Conservation (phyloP, 2,329 filamentous ascomycete species). For the Dryadomyces quercus-mongolicae region DNA sequence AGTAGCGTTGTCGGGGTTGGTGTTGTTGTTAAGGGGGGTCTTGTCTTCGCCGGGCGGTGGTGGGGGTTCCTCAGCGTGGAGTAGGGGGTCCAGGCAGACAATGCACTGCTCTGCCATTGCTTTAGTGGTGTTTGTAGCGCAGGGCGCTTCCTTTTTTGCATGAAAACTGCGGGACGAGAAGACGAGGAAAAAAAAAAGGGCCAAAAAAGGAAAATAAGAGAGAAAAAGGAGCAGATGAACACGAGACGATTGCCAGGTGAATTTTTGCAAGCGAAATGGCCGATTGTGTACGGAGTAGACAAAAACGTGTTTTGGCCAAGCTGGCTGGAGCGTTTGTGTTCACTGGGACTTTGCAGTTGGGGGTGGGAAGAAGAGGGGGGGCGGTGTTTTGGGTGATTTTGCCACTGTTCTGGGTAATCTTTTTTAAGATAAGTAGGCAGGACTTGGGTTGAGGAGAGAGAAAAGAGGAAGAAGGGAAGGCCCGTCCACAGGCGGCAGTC, state of each 20-base stretch:
- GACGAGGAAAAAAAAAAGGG: neutral
- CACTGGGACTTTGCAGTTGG: neutral
- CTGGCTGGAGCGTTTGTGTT: neutral
- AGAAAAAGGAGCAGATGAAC: neutral
- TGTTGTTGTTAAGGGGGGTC: slow-evolving; percentile 4
- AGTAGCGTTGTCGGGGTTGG: slow-evolving; percentile 3
- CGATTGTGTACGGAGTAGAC: neutral
- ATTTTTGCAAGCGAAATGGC: neutral
- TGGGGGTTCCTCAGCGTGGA: slow-evolving; percentile 23
- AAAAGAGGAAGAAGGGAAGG: neutral
- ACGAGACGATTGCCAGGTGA: neutral
- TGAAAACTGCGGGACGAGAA: slow-evolving; percentile 5
- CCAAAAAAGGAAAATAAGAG: neutral
- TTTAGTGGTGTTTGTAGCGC: slow-evolving; percentile 6
- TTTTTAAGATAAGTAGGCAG: neutral
- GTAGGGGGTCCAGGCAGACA: slow-evolving; percentile 50
- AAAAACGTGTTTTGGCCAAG: neutral
- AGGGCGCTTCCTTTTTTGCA: slow-evolving; percentile 10
- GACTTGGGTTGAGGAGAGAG: slow-evolving; percentile 1
- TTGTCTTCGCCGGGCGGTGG: slow-evolving; percentile 10
- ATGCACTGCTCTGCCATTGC: slow-evolving; percentile 53
- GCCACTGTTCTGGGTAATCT: neutral
- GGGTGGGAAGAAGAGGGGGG: neutral
- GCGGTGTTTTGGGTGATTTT: neutral
- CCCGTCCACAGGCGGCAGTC: neutral